Evolutionary conservation across 208 protist species (phyloP), one percentile per base, ranked within the genome.

Genomic region (Naegleria lovaniensis): DNA sequence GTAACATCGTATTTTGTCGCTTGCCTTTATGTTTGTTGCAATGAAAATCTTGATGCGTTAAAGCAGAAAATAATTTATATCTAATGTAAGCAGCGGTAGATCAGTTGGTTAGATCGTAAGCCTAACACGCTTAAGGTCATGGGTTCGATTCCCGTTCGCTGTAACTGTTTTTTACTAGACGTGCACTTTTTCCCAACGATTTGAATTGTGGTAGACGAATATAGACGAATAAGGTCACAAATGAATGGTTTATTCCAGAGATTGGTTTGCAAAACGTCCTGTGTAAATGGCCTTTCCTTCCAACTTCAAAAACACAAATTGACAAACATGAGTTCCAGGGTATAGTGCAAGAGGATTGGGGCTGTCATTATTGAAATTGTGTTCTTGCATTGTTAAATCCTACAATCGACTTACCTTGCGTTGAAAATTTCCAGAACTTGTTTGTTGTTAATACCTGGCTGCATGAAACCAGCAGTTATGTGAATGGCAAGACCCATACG

Each of bases 341-440:
- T 92, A 85, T 13, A 95, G 84, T 51, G 88, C 84, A 22, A 94
- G 85, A 29, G 85, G 38, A 86, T 94, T 92, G 11, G 51, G 40
- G 76, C 85, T 85, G 83, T 91, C 92, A 89, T 41, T 91, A n/a
- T n/a, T 38, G 90, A 41, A 67, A 22, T 67, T 2, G 55, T 29
- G 55, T 67, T 15, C 1, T 29, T 1, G 22, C 4, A 67, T 67
- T 2, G 19, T 29, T n/a, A n/a, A n/a, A n/a, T n/a, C n/a, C n/a
- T n/a, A n/a, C n/a, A n/a, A 67, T 22, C 11, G 19, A 67, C 55
- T 67, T 67, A 67, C 55, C 55, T 93, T 3, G 92, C 85, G 85
- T 95, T 95, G 67, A 91, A 95, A 59, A 95, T 95, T 75, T 95
- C 94, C 9, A 95, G 90, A n/a, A 95, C 94, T 76, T 95, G 93